These are phyloP conservation scores for Amphibolis antarctica DNA, from an alignment of 106 monocot species.

Conservation along the genomic window DNA sequence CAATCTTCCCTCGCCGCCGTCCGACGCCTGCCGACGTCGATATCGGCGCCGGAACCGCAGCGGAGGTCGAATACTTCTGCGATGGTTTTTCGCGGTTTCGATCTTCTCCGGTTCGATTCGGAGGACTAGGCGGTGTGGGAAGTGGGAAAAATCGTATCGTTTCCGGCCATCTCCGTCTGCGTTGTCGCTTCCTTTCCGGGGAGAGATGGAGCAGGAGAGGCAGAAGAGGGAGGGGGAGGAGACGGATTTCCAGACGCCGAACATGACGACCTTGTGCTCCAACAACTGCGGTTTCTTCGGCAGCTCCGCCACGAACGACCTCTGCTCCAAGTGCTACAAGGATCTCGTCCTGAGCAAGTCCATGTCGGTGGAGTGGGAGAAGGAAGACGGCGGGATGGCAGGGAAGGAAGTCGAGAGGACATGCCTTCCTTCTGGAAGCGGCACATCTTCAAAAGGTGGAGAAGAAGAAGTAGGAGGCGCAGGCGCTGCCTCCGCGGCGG, in stretches of 20 bases:
- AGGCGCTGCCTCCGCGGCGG: neutral
- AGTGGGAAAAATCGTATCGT: too few relatives aligned
- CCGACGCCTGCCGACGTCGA: too few relatives aligned
- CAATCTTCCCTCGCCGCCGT: too few relatives aligned
- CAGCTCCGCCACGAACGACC: constrained; percentile 30
- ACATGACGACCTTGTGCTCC: constrained; percentile 16
- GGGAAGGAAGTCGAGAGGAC: neutral
- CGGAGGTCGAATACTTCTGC: too few relatives aligned
- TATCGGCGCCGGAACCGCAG: too few relatives aligned
- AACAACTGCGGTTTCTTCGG: constrained; percentile 71
- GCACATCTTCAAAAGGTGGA: neutral
- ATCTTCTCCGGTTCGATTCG: too few relatives aligned
- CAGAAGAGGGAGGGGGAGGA: constrained; percentile 14
- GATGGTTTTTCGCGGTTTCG: too few relatives aligned
- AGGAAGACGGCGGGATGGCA: neutral
- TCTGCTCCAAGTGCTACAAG: constrained; percentile 52
- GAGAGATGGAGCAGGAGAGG: constrained; percentile 9
- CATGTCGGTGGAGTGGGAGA: constrained; percentile 1
- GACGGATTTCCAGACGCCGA: constrained; percentile 9
- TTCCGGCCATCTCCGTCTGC: too few relatives aligned
- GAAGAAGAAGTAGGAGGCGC: neutral
- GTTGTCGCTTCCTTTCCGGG: too few relatives aligned
- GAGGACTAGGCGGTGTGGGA: too few relatives aligned
- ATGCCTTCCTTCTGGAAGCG: constrained; percentile 2
- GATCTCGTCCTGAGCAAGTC: constrained; percentile 28